Conservation (phyloP, 805 yeast genomes). For the Metschnikowia colocasiae region DNA sequence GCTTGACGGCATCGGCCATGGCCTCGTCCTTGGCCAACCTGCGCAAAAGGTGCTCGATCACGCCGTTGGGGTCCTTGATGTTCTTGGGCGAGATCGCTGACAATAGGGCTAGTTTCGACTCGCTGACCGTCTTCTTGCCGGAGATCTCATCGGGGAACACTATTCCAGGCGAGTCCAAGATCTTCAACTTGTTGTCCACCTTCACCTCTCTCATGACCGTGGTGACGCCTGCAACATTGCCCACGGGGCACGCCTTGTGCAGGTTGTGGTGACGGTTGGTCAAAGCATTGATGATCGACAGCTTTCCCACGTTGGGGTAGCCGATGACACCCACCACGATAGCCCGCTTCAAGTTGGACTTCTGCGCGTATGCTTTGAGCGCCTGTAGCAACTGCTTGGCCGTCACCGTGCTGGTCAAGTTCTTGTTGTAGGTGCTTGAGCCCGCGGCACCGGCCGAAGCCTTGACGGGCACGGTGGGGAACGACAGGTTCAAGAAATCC, state of each 20-base stretch:
- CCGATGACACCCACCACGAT: constrained; percentile 95
- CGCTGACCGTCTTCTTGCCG: constrained; percentile 42
- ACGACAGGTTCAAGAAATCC: constrained; percentile 67
- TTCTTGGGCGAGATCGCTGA: constrained; percentile 88
- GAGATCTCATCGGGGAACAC: constrained; percentile 74
- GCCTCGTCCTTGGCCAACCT: constrained; percentile 68
- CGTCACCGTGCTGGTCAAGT: constrained; percentile 65
- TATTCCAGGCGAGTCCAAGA: constrained; percentile 95
- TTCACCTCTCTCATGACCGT: constrained; percentile 89
- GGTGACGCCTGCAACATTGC: constrained; percentile 97
- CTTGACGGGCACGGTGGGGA: constrained; percentile 89
- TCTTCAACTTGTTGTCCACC: constrained; percentile 81
- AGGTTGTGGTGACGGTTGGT: constrained; percentile 72
- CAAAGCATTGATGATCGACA: constrained; percentile 87
- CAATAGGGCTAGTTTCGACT: constrained; percentile 81
- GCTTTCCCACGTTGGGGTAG: constrained; percentile 95
- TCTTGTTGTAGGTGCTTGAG: constrained; percentile 65
- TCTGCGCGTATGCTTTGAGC: constrained; percentile 78
- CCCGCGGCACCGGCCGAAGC: constrained; percentile 75
- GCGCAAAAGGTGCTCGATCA: constrained; percentile 72
- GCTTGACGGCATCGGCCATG: constrained; percentile 73
- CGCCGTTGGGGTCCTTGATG: constrained; percentile 78
- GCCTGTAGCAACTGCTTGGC: constrained; percentile 73
- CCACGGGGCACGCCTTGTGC: constrained; percentile 82
- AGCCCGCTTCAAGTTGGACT: constrained; percentile 81